phyloP scores from a whole-genome alignment of 2,329 filamentous ascomycete species.

The Phaeosphaeria sp. region DNA sequence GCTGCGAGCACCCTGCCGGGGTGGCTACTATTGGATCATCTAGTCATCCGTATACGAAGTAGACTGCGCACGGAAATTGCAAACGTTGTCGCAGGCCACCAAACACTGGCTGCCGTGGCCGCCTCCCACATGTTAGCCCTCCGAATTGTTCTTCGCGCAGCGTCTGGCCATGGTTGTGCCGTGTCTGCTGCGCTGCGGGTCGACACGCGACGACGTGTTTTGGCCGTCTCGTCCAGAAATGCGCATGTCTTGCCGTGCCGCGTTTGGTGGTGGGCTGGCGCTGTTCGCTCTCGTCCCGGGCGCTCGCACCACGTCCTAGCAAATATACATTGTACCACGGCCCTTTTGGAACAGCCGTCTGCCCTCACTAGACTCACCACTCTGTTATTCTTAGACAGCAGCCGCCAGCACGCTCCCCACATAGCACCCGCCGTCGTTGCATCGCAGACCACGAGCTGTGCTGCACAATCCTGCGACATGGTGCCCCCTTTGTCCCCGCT shows the following conservation, averaged over 20 bases:
- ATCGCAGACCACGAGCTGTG: neutral
- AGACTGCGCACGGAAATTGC: neutral
- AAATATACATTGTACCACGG: neutral
- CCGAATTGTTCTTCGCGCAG: neutral
- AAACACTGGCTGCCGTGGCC: neutral
- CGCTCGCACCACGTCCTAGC: slow-evolving; percentile 10
- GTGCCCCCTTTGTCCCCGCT: neutral
- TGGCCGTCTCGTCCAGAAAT: neutral
- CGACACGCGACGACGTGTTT: neutral
- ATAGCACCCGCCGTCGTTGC: slow-evolving; percentile 5
- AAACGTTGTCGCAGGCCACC: neutral
- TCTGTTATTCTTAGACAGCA: slow-evolving; percentile 11
- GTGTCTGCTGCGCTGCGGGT: neutral
- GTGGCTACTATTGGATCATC: neutral
- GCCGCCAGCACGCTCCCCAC: slow-evolving; percentile 4
- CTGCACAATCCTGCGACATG: neutral
- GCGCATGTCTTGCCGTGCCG: neutral
- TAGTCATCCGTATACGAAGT: too few species aligned
- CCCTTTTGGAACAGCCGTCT: slow-evolving; percentile 14
- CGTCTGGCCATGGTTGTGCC: neutral
- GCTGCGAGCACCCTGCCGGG: slow-evolving; percentile 3
- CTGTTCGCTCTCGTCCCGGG: neutral
- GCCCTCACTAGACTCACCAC: slow-evolving; percentile 4
- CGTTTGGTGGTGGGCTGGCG: neutral
- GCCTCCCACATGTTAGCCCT: neutral